A percentile compares a stretch with the other conserved stretches of the same genome.
Conservation (phyloP, 768 basidiomycete species). For the Inosperma sp. region DNA sequence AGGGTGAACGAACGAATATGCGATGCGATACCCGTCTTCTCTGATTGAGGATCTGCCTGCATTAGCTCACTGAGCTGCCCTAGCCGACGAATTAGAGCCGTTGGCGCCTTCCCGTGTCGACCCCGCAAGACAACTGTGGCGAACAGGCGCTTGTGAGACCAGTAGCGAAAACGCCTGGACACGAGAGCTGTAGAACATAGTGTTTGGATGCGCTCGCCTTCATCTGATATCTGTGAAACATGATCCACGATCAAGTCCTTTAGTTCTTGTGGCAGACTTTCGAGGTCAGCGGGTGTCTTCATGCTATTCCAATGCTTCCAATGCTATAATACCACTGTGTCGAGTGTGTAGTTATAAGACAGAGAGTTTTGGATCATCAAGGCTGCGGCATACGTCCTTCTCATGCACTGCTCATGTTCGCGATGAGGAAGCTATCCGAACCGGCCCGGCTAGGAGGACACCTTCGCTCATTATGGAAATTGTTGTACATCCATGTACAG, state of each 20-base stretch:
- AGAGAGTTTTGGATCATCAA: background rate
- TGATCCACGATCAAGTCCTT: slow-evolving; percentile 17
- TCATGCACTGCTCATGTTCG: background rate
- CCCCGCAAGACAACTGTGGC: slow-evolving; percentile 12
- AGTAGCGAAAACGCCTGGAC: slow-evolving; percentile 17
- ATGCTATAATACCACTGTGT: background rate
- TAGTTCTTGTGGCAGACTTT: slow-evolving; percentile 15
- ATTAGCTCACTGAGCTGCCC: slow-evolving; percentile 13
- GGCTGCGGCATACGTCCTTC: slow-evolving; percentile 5
- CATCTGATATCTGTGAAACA: slow-evolving; percentile 12
- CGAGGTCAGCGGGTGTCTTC: slow-evolving; percentile 8
- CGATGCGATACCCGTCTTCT: slow-evolving; percentile 15
- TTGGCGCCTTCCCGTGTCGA: background rate
- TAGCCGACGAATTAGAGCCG: background rate
- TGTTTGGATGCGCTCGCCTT: slow-evolving; percentile 7
- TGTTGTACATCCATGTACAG: no score
- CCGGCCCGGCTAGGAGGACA: no score
- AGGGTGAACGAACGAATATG: slow-evolving; percentile 15
- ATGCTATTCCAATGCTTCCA: background rate
- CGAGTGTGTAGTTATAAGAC: no score
- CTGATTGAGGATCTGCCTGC: slow-evolving; percentile 12
- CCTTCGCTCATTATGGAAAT: no score
- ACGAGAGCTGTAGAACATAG: slow-evolving; percentile 14
- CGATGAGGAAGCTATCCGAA: no score
- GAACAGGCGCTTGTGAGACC: slow-evolving; percentile 18